Base-by-base conservation (phyloP, 305 asterid species). In the Stenogyne calaminthoides region DNA sequence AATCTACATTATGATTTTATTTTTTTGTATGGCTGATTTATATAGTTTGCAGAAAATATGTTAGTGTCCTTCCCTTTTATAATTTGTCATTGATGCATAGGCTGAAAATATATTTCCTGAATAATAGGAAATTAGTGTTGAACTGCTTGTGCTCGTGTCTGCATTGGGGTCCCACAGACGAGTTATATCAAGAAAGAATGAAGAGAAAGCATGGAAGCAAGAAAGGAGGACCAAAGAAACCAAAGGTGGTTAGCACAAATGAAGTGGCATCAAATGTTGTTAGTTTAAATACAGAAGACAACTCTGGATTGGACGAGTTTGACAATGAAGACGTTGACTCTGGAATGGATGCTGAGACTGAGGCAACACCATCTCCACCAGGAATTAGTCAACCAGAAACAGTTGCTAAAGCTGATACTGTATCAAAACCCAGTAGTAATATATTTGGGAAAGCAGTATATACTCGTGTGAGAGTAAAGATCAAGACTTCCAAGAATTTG, bases 391-490 rank as follows among this genome's bases (percentile, higher is more conserved):
- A 72, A 16, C 85, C 82, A 5, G 91, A 89, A 76, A 74, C 74
- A 71, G 73, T 65, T 62, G 77, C 71, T 27, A 78, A 62, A 27
- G 66, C 77, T 69, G 83, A 54, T 69, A 57, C 81, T 66, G 68
- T 71, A 14, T 81, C 76, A 46, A 84, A 87, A 22, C 87, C 89
- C 75, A 73, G 67, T 72, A 85, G 77, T 65, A n/a, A n/a, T n/a
- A 79, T 84, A 10, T 80, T 82, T 29, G 91, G 80, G 9, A 83
- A 81, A 82, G 88, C 87, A 46, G 97, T 88, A 44, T 89, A 91
- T 67, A 84, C 90, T 22, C 89, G 97, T 74, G 95, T 93, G 52
- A 93, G 87, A 86, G 98, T 93, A 60, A 91, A 86, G 79, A 87
- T 94, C 75, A 94, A 91, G 81, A 85, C 83, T 32, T 88, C 95